Percentiles rank a stretch among this genome's conserved stretches.
phyloP scores from a whole-genome alignment of 768 basidiomycete species.

The Russula ochroleuca region DNA sequence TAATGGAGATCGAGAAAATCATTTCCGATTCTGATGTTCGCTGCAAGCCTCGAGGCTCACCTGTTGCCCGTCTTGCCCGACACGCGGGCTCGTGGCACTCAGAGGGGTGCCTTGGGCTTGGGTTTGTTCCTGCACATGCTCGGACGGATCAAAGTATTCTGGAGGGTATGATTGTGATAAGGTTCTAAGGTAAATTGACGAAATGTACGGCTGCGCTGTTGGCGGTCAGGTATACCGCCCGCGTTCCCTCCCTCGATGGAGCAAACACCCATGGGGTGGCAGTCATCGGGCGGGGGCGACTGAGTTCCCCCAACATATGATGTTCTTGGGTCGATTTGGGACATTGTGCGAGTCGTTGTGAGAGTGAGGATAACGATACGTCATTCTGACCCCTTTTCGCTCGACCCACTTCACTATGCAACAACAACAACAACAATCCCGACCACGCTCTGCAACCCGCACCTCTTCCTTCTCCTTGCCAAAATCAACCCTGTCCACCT shows the following conservation, averaged over 20 bases:
- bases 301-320: constrained; percentile 19
- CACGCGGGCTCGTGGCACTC: not conserved
- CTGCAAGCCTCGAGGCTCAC: not conserved
- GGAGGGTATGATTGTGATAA: not conserved
- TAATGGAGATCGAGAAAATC: too few relatives aligned
- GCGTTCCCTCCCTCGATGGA: constrained; percentile 25
- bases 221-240: constrained; percentile 24
- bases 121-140: constrained; percentile 8
- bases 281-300: constrained; percentile 24
- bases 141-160: constrained; percentile 24
- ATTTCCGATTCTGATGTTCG: too few relatives aligned
- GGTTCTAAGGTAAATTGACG: not conserved
- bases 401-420: not conserved
- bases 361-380: constrained; percentile 5
- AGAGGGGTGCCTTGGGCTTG: not conserved
- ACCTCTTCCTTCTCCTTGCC: constrained; percentile 3
- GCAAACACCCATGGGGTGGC: constrained; percentile 23
- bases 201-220: constrained; percentile 25
- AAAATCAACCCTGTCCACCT: not conserved
- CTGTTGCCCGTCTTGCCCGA: not conserved
- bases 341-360: constrained; percentile 2
- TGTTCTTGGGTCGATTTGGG: not conserved
- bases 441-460: constrained; percentile 6
- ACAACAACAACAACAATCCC: constrained; percentile 11
- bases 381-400: constrained; percentile 12